Percentiles rank a stretch among this genome's conserved stretches.
Conservation (phyloP, 495 filamentous ascomycete species). For the Ramalina intermedia region DNA sequence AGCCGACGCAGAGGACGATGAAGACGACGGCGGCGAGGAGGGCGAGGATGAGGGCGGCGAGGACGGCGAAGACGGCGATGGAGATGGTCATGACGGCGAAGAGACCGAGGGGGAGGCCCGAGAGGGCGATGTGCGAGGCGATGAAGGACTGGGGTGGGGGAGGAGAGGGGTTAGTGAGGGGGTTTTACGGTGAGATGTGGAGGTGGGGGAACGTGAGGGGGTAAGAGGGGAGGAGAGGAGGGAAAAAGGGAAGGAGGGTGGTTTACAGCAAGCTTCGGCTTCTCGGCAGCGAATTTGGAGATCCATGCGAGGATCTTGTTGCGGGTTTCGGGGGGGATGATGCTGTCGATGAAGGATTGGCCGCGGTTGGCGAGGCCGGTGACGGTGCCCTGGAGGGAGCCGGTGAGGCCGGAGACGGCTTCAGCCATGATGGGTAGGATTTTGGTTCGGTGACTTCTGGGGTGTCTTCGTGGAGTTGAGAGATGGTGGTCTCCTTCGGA, state of each 20-base stretch:
- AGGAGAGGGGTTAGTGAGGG: neutral
- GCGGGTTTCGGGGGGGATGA: constrained; percentile 17
- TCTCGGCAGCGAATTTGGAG: constrained; percentile 17
- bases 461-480: neutral
- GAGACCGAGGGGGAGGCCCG: constrained; percentile 42
- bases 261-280: constrained; percentile 15
- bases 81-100: constrained; percentile 45
- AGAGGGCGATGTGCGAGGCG: constrained; percentile 37
- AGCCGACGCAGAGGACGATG: constrained; percentile 43
- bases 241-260: neutral
- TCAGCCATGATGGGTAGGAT: constrained; percentile 11
- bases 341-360: constrained; percentile 10
- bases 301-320: constrained; percentile 17
- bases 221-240: neutral
- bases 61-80: constrained; percentile 37
- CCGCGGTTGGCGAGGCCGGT: constrained; percentile 10
- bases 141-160: constrained; percentile 28
- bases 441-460: neutral
- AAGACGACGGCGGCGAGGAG: constrained; percentile 36
- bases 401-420: constrained; percentile 11
- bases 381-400: constrained; percentile 14
- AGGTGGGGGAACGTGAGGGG: neutral
- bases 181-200: neutral
- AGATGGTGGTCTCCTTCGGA: neutral
- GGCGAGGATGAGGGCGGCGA: constrained; percentile 35